Evolutionary conservation across 2,329 filamentous ascomycete species (phyloP), one percentile per base, ranked within the genome.

Genomic region (Huntiella savannae): DNA sequence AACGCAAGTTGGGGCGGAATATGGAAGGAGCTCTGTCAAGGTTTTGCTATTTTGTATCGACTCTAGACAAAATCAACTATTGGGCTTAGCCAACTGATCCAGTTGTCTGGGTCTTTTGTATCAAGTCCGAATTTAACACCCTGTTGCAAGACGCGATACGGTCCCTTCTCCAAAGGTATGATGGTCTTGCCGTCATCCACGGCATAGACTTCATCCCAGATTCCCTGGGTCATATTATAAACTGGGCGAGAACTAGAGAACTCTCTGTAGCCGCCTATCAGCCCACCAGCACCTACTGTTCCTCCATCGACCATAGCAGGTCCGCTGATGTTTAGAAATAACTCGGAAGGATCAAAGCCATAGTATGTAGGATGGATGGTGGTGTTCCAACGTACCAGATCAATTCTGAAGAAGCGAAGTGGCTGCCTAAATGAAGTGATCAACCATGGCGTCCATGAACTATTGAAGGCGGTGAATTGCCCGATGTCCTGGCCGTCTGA

Each of bases 331-430:
- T 41, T 41, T 22, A 19, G 16, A 17, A 15, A 28, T 40, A 37
- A 17, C 17, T 16, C 7, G 4, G 15, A 6, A 11, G 28, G 38
- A 12, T 33, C 28, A 32, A 37, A 43, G 1, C 45, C 45, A n/a
- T 47, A 47, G 17, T 42, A 35, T 1, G 45, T 47, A 5, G 45
- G 45, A 4, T 36, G 16, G 33, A 47, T 42, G n/a, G 32, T 35
- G 6, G 45, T 47, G 13, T 47, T 43, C 39, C 38, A 47, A 8
- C 39, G 45, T 6, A 47, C 45, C 12, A 43, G 22, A 33, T 47
- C 45, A 19, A 43, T 37, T 15, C 38, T 28, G 3, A 47, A 28
- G 32, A 33, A 47, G 16, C 16, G 32, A 15, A 43, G 15, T n/a
- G 45, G 45, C 32, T 43, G 38, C 16, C 35, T 28, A 16, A 34